Evolutionary conservation across 2,329 filamentous ascomycete species (phyloP).

Genomic region (Byssochlamys sp.): DNA sequence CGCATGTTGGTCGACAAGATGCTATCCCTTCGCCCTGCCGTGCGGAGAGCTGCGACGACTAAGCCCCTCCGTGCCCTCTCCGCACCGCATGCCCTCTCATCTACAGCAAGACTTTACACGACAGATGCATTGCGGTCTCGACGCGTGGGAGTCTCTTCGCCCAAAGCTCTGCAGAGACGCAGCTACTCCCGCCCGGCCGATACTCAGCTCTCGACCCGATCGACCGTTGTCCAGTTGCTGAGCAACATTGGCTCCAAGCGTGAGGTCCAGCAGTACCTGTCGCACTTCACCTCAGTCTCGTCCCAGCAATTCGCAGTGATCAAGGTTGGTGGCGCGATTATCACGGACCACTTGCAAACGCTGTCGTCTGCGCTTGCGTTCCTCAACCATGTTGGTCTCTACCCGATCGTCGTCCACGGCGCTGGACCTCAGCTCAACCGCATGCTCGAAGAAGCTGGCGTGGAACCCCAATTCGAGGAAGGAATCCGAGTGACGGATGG

Average conservation of each 20-base stretch:
- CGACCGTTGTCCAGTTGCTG: conserved; percentile 78
- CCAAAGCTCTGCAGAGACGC: conserved; percentile 24
- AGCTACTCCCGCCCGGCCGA: conserved; percentile 39
- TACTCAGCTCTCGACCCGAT: conserved; percentile 55
- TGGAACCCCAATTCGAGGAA: conserved; percentile 92
- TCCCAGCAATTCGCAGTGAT: conserved; percentile 97
- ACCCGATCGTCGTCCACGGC: conserved; percentile 90
- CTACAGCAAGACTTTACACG: conserved; percentile 17
- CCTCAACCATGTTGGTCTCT: conserved; percentile 87
- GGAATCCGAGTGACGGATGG: conserved; percentile 91
- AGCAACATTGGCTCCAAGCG: conserved; percentile 94
- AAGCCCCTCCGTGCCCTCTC: conserved; percentile 33
- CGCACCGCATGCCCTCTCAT: conserved; percentile 25
- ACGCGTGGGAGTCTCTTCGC: conserved; percentile 8
- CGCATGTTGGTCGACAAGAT: conserved; percentile 34
- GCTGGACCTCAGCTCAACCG: conserved; percentile 91
- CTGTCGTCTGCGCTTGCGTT: conserved; percentile 82
- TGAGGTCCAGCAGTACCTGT: conserved; percentile 93
- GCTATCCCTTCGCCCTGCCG: conserved; percentile 35
- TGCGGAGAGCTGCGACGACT: conserved; percentile 35
- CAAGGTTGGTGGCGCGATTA: conserved; percentile 92
- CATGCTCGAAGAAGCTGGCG: conserved; percentile 76
- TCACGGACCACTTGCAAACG: conserved; percentile 87
- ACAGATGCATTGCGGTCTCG: conserved; percentile 11
- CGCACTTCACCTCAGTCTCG: conserved; percentile 91